Base-by-base conservation (phyloP, 164 flowering plant species). In the Warburgia ugandensis region DNA sequence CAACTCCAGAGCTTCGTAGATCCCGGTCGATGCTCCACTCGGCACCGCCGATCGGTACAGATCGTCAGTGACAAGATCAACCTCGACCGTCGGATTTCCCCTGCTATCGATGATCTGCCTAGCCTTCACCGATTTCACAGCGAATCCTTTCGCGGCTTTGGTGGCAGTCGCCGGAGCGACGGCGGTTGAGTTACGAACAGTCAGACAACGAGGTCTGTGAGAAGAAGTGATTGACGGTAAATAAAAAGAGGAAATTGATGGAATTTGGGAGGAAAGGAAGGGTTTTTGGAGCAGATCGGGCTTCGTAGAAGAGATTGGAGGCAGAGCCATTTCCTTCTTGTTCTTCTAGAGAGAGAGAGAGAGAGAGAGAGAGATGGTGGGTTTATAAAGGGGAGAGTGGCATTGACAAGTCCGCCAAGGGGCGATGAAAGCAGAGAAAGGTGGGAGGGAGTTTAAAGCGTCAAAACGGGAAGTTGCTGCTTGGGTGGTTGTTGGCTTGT, bases 21-120 rank as follows among this genome's bases (percentile, higher is more conserved):
- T 88, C 68, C 99, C 99, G 1, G 99, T 88, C 36, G 96, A 88
- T 6, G 96, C 96, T 1, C 96, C 96, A 37, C 96, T 85, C 0
- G 99, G 99, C 1, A 88, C 96, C 2, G 96, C 99, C 6, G 99
- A 85, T 59, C 98, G 74, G 66, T 75, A 83, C 1, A 85, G 73
- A 58, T 68, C 73, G 41, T 73, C 95, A 22, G 96, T 80, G 44
- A 78, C 55, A 29, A 91, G 77, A 75, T 87, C 98, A 52, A 92
- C 96, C 77, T 92, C 95, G 8, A 92, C 94, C 28, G 95, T 92
- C 20, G 99, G 96, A 59, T 88, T 92, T 1, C 99, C 99, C 23
- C 99, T 67, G 71, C 96, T 92, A 58, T 92, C 99, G 0, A 92
- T 62, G 65, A 92, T 92, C 95, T 92, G 99, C 56, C 99, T 69